phyloP scores from a whole-genome alignment of 176 grass and related monocot species.

The Ananas comosus region DNA sequence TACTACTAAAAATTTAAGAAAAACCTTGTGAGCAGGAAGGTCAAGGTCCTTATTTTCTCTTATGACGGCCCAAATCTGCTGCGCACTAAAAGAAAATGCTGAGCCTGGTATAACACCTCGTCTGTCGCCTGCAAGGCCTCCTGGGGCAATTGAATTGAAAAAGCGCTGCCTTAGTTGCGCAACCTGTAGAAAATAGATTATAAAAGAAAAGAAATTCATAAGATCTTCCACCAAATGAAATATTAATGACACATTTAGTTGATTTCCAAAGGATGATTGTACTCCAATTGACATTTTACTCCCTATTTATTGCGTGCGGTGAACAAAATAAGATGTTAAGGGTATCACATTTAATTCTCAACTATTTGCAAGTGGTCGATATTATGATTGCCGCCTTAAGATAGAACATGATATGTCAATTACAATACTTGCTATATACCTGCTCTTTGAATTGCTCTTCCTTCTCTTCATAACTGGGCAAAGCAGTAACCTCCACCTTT shows the following conservation, averaged over 20 bases:
- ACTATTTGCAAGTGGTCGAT: too few relatives aligned
- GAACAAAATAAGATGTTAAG: too few relatives aligned
- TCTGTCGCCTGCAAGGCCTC: constrained; percentile 82
- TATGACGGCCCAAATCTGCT: constrained; percentile 85
- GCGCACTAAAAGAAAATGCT: constrained; percentile 71
- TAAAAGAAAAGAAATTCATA: constrained; percentile 11
- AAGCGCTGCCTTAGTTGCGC: constrained; percentile 62
- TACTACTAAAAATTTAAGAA: not conserved
- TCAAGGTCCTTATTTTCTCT: constrained; percentile 94
- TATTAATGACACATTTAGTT: not conserved
- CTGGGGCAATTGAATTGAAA: constrained; percentile 59
- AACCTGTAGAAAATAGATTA: constrained; percentile 39
- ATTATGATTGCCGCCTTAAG: too few relatives aligned
- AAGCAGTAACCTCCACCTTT: constrained; percentile 81
- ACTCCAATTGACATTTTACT: too few relatives aligned
- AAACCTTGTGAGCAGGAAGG: constrained; percentile 90
- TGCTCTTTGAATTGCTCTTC: constrained; percentile 78
- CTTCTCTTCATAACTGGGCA: constrained; percentile 83
- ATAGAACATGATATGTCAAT: too few relatives aligned
- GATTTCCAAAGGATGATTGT: not conserved
- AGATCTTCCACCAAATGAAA: not conserved
- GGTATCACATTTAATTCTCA: too few relatives aligned
- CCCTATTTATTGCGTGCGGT: too few relatives aligned
- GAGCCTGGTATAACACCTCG: constrained; percentile 83
- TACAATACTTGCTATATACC: constrained; percentile 29